Conservation (phyloP, 139 green algal genomes). For the Micractinium sp. region DNA sequence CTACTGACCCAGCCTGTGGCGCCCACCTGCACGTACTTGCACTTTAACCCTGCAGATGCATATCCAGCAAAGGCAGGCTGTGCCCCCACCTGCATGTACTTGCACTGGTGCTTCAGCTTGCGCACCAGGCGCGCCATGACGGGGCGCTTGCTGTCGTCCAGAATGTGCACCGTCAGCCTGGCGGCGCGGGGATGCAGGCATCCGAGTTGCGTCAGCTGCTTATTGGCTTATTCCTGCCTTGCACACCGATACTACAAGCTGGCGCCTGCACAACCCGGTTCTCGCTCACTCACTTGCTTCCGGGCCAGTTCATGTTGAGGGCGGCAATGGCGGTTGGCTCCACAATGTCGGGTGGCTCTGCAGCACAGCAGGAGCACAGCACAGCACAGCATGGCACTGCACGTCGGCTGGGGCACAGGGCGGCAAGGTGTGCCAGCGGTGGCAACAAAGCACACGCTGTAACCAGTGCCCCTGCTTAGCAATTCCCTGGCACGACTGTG, state of each 20-base stretch:
- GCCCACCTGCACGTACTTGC: too few relatives aligned
- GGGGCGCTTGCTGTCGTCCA: constrained; percentile 28
- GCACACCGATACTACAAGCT: neutral
- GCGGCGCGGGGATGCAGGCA: neutral
- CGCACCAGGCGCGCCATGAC: constrained; percentile 33
- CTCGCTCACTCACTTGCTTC: neutral
- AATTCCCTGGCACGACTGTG: neutral
- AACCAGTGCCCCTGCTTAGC: neutral
- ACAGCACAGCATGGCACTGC: neutral
- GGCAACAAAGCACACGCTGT: neutral
- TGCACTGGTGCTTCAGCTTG: constrained; percentile 17
- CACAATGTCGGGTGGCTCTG: constrained; percentile 32
- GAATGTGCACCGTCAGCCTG: constrained; percentile 8
- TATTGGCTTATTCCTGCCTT: too few relatives aligned
- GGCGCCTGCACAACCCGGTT: neutral
- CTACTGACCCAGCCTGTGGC: too few relatives aligned
- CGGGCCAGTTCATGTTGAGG: constrained; percentile 42
- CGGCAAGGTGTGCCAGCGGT: too few relatives aligned
- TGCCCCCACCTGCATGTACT: neutral
- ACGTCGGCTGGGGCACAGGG: neutral
- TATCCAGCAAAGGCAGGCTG: too few relatives aligned
- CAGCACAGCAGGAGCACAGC: neutral
- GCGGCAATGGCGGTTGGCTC: constrained; percentile 38
- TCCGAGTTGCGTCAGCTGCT: too few relatives aligned
- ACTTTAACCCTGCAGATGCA: too few relatives aligned